Conservation (phyloP, 306 rosid genomes). For the Spatholobus suberectus region DNA sequence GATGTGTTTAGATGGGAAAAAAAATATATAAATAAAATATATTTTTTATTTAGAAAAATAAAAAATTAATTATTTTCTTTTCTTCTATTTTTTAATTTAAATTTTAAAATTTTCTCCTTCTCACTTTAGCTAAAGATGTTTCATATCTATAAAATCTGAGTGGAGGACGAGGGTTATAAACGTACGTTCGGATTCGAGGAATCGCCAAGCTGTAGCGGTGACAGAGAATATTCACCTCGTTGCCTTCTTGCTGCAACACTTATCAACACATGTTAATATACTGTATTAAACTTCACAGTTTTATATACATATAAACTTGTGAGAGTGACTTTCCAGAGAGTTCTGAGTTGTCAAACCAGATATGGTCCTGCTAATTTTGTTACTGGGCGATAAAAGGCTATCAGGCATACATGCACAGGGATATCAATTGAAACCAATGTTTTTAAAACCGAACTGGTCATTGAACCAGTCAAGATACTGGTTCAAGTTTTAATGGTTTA, state of each 20-base stretch:
- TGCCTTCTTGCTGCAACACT: background rate
- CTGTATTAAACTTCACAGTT: background rate
- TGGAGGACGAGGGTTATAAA: background rate
- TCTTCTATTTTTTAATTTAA: no score
- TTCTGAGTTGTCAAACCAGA: constrained; percentile 33
- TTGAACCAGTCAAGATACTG: no score
- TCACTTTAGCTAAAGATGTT: background rate
- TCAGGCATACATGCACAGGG: background rate
- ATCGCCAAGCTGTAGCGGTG: constrained; percentile 5
- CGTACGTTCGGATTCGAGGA: background rate
- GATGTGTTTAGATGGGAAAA: no score
- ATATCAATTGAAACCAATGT: no score
- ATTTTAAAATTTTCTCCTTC: background rate
- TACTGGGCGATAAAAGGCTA: background rate
- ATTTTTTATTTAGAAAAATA: no score
- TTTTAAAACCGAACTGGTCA: no score
- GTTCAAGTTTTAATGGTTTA: no score
- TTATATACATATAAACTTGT: background rate
- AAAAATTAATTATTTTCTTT: no score
- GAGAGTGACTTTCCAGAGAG: constrained; percentile 33
- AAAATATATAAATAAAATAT: no score
- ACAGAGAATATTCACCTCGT: constrained; percentile 38
- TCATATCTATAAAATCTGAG: background rate
- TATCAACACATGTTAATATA: background rate
- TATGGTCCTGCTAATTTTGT: constrained; percentile 31